Evolutionary conservation across 495 filamentous ascomycete genomes (phyloP), one percentile per base, ranked within the genome.

Genomic region (Hypoxylon cercidicola): DNA sequence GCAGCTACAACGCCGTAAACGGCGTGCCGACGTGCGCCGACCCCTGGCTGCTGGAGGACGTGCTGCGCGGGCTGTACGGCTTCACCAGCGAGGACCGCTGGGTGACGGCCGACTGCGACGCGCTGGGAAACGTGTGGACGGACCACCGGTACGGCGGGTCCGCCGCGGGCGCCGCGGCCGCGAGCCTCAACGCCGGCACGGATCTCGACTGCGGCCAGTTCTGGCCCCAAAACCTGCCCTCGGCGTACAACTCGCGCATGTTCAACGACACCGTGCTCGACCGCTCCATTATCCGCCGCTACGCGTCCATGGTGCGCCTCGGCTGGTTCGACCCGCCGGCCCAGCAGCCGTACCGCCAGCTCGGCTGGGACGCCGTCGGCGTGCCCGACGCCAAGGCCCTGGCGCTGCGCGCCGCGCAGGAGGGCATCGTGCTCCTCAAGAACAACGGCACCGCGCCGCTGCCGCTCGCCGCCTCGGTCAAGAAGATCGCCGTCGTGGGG

Each of bases 121-220:
- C 86, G 0, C 75, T 86, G 0, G 78, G 83, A 46, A 85, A 87
- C 55, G 79, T 89, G 15, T 88, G 78, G 69, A 80, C 76, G 18
- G 75, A 84, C 1, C 86, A 88, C 50, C 74, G 76, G 20, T 88
- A 86, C 61, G 78, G 81, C 4, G 64, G 43, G 67, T 84, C 69
- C 30, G 78, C 56, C 25, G 77, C 79, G 12, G 64, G 74, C 19
- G 85, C 84, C 9, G 81, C 79, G 1, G 86, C 85, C 1, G 81
- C 79, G 15, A 75, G 82, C 10, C 72, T 88, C n/a, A 81, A 79
- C 55, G 85, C 87, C 0, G 87, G 87, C 0, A 87, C 83, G 0
- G 87, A 89, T 67, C 78, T 87, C 47, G 79, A 89, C 64, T 89
- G 87, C 62, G 87, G 87, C 0, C 78, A 80, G 3, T 82, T 81